Conservation (phyloP, 129 eudicot species). For the Mikania micrantha region DNA sequence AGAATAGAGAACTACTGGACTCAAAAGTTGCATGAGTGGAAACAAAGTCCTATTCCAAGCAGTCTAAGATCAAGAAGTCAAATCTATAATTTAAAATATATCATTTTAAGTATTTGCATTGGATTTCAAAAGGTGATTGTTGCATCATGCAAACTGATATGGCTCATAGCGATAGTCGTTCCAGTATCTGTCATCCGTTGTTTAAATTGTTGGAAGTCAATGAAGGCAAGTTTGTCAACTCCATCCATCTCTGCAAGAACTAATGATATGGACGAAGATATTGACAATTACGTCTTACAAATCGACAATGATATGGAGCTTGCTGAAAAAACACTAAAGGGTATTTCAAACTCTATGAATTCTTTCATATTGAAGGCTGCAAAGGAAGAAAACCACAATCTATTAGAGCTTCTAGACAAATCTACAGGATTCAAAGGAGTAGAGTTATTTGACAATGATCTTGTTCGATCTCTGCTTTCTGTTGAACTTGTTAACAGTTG, state of each 20-base stretch:
- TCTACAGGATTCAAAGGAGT: constrained; percentile 13
- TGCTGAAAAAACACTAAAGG: background rate
- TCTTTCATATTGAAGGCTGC: too few relatives aligned
- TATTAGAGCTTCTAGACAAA: background rate
- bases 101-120: too few relatives aligned
- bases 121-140: too few relatives aligned
- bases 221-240: background rate
- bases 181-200: too few relatives aligned
- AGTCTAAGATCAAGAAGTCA: too few relatives aligned
- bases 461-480: constrained; percentile 4
- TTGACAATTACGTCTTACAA: constrained; percentile 10
- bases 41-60: constrained; percentile 1
- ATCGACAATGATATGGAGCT: constrained; percentile 9
- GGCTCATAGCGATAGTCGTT: too few relatives aligned
- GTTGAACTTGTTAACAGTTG: too few relatives aligned
- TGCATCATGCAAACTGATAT: too few relatives aligned
- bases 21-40: constrained; percentile 21
- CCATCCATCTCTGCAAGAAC: background rate
- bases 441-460: constrained; percentile 7
- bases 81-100: too few relatives aligned
- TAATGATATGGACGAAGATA: background rate
- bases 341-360: constrained; percentile 6
- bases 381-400: too few relatives aligned
- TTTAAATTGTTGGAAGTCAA: too few relatives aligned
- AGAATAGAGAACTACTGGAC: constrained; percentile 23